Evolutionary conservation across 805 yeast genomes (phyloP).

Genomic region (Monosporozyma servazzii): DNA sequence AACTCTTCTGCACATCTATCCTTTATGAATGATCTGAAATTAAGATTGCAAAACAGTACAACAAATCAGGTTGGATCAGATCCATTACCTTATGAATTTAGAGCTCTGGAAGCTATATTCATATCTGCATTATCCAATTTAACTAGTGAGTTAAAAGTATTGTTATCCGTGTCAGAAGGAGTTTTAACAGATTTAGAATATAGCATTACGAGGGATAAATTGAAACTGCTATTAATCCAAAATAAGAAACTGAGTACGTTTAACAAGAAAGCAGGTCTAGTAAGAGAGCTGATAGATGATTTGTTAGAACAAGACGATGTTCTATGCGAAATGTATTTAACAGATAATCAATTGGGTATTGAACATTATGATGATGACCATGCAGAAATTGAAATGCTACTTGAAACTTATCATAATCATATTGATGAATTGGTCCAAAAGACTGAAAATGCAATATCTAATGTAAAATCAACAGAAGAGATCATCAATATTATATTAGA

Average conservation of each 20-base stretch:
- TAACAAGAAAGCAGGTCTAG: slow-evolving; percentile 71
- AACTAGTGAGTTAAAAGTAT: slow-evolving; percentile 80
- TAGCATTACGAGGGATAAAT: slow-evolving; percentile 68
- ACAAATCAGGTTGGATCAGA: slow-evolving; percentile 15
- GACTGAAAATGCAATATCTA: slow-evolving; percentile 65
- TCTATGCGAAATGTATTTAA: slow-evolving; percentile 68
- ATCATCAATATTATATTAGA: slow-evolving; percentile 88
- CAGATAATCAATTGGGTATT: slow-evolving; percentile 44
- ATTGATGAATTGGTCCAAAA: slow-evolving; percentile 92
- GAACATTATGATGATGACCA: slow-evolving; percentile 54
- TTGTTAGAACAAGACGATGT: slow-evolving; percentile 82
- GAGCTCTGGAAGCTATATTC: slow-evolving; percentile 83
- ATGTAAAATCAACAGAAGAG: slow-evolving; percentile 88
- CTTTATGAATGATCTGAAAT: slow-evolving; percentile 18
- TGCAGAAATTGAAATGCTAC: slow-evolving; percentile 77
- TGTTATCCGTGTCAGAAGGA: slow-evolving; percentile 63
- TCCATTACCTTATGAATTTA: slow-evolving; percentile 72
- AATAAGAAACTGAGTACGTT: slow-evolving; percentile 79
- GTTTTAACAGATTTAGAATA: slow-evolving; percentile 71
- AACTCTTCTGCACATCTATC: slow-evolving; percentile 23
- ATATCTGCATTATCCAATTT: slow-evolving; percentile 70
- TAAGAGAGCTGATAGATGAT: slow-evolving; percentile 79
- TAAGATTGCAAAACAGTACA: slow-evolving; percentile 19
- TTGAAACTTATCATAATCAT: slow-evolving; percentile 86
- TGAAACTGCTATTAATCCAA: slow-evolving; percentile 71